These are phyloP conservation scores for Ustulina deusta DNA, from an alignment of 2,329 filamentous ascomycete genomes.

Conservation along the genomic window DNA sequence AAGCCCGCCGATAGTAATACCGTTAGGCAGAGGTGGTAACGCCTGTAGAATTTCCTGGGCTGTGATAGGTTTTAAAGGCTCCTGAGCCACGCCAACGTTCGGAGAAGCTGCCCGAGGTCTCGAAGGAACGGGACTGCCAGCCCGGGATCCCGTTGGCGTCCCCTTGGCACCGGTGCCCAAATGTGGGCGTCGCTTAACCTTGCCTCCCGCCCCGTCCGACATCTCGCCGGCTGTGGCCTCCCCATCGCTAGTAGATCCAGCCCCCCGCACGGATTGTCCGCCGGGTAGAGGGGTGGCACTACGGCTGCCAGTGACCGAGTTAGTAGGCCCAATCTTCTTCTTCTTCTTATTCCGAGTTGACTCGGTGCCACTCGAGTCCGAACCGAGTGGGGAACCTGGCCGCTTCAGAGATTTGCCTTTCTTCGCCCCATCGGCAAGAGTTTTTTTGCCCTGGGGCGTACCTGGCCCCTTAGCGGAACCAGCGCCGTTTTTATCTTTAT, in stretches of 20 bases:
- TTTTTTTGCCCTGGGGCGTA: slow-evolving; percentile 63
- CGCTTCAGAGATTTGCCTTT: slow-evolving; percentile 79
- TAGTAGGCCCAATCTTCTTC: slow-evolving; percentile 54
- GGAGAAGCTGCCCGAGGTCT: slow-evolving; percentile 52
- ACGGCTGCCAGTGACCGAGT: slow-evolving; percentile 64
- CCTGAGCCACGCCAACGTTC: slow-evolving; percentile 39
- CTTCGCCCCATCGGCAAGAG: slow-evolving; percentile 60
- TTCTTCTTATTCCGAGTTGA: slow-evolving; percentile 84
- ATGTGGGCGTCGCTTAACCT: slow-evolving; percentile 62
- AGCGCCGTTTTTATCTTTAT: slow-evolving; percentile 59
- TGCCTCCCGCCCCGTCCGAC: slow-evolving; percentile 67
- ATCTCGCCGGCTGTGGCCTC: slow-evolving; percentile 77
- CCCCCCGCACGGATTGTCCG: slow-evolving; percentile 59
- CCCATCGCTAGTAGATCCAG: slow-evolving; percentile 76
- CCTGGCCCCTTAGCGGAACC: slow-evolving; percentile 76
- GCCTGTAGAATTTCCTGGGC: slow-evolving; percentile 66
- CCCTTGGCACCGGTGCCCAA: slow-evolving; percentile 57
- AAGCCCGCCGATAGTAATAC: slow-evolving; percentile 66
- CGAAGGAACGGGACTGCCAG: slow-evolving; percentile 68
- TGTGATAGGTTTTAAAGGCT: slow-evolving; percentile 55
- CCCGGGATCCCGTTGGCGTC: slow-evolving; percentile 70
- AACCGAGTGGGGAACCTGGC: slow-evolving; percentile 85
- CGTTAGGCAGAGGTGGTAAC: slow-evolving; percentile 61
- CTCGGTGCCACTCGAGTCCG: slow-evolving; percentile 92
- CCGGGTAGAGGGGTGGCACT: slow-evolving; percentile 67